Base-by-base conservation (phyloP, 2,329 filamentous ascomycete genomes). In the Annulohypoxylon truncatum region DNA sequence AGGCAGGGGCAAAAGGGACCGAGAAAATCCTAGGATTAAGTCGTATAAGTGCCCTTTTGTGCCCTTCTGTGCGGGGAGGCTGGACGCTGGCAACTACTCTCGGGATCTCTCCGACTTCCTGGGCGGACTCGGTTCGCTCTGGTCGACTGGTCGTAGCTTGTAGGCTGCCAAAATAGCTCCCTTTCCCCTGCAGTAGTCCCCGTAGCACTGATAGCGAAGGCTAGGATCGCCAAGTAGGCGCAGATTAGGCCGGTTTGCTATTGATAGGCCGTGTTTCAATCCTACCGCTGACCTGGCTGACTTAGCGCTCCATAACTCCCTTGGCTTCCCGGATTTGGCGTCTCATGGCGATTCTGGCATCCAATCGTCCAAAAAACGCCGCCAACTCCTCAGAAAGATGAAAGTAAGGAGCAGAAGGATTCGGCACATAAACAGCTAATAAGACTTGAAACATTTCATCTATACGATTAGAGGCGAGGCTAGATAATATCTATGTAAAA, bases 171-270 rank as follows among this genome's bases (percentile, higher is more conserved):
- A 26, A 46, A 46, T 46, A 47, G n/a, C 28, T 47, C 55, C 61
- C 40, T 54, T 59, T 61, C 56, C 61, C 64, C 64, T 67, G 61
- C 61, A 61, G 59, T 60, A 63, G 59, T 13, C 44, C 44, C 33
- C 42, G 22, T n/a, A 10, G 29, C 35, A 33, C 46, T 44, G 18
- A 38, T 38, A 38, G 40, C 28, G 22, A 48, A 57, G 38, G 38
- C 38, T 12, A 67, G 59, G 57, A 65, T 64, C 65, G 48, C n/a
- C 57, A 35, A 10, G 40, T 38, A 18, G 47, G 51, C 28, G 40
- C 13, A 40, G 40, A 50, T 40, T 51, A 38, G 15, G 24, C 15
- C 28, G 22, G 44, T 57, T 54, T 60, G 47, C 51, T 20, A 57
- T 56, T 67, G 46, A 67, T 58, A 64, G 60, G 55, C 20, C 13